phyloP scores from a whole-genome alignment of 2,329 filamentous ascomycete species.

The Polytolypa hystricis region DNA sequence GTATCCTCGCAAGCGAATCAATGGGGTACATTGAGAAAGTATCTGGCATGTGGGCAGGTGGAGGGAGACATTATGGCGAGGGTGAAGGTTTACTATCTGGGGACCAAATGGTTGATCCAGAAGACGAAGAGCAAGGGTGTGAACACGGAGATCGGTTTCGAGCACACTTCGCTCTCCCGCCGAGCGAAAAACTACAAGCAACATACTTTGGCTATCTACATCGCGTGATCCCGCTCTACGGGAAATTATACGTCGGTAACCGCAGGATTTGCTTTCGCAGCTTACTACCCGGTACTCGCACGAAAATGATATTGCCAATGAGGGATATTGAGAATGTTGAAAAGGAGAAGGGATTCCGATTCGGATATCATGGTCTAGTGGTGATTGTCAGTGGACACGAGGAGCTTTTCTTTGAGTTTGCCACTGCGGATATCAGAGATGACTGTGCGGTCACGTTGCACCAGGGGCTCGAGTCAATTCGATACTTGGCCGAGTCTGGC shows the following conservation, averaged over 20 bases:
- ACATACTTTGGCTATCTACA: slow-evolving; percentile 91
- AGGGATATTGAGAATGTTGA: slow-evolving; percentile 86
- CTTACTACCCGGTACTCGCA: slow-evolving; percentile 75
- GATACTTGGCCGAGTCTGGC: slow-evolving; percentile 59
- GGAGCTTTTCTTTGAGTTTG: slow-evolving; percentile 93
- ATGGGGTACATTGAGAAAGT: slow-evolving; percentile 97
- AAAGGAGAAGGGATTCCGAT: slow-evolving; percentile 89
- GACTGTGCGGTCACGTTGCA: slow-evolving; percentile 78
- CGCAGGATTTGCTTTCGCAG: slow-evolving; percentile 87
- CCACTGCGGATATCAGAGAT: slow-evolving; percentile 63
- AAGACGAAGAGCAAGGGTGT: slow-evolving; percentile 44
- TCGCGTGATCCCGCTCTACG: slow-evolving; percentile 80
- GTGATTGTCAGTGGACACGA: slow-evolving; percentile 91
- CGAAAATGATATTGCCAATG: slow-evolving; percentile 82
- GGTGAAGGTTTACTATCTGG: slow-evolving; percentile 55
- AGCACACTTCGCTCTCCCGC: slow-evolving; percentile 79
- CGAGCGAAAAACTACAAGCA: slow-evolving; percentile 70
- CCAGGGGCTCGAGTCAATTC: slow-evolving; percentile 60
- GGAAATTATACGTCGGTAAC: slow-evolving; percentile 90
- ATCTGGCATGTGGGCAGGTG: slow-evolving; percentile 92
- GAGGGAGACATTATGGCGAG: slow-evolving; percentile 77
- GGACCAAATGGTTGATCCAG: slow-evolving; percentile 47
- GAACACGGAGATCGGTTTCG: slow-evolving; percentile 61
- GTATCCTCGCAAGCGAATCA: slow-evolving; percentile 72
- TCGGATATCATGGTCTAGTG: slow-evolving; percentile 81